Evolutionary conservation across 495 filamentous ascomycete genomes (phyloP).

Genomic region (Aspergillus affinis): DNA sequence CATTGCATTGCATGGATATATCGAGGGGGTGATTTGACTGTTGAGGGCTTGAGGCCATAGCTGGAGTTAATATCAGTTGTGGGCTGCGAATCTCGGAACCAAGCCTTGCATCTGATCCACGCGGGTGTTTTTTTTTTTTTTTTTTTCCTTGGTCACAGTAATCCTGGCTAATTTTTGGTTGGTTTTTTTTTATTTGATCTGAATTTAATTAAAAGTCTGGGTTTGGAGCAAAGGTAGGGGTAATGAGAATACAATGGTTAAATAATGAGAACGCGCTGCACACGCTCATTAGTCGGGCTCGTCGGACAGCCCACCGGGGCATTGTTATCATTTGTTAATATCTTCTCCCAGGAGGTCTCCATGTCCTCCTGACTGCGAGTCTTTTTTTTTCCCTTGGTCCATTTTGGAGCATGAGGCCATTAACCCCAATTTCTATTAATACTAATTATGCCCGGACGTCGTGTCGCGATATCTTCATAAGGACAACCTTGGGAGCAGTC

Average conservation of each 20-base stretch:
- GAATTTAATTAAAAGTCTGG: neutral
- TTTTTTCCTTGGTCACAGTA: neutral
- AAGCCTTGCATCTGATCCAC: slow-evolving; percentile 20
- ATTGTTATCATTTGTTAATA: neutral
- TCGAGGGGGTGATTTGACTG: too few relatives aligned
- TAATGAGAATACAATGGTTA: neutral
- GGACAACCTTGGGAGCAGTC: slow-evolving; percentile 2
- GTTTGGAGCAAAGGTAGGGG: neutral
- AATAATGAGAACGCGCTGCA: neutral
- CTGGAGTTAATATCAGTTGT: slow-evolving; percentile 5
- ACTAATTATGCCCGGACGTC: neutral
- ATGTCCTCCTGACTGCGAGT: neutral
- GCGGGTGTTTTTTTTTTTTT: slow-evolving; percentile 12
- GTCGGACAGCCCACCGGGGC: too few relatives aligned
- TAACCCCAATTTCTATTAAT: slow-evolving; percentile 3
- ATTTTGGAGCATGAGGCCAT: too few relatives aligned
- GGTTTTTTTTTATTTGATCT: slow-evolving; percentile 8
- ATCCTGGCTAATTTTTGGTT: slow-evolving; percentile 5
- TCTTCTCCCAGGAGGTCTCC: neutral
- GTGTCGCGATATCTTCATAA: neutral
- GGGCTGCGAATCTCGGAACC: slow-evolving; percentile 25
- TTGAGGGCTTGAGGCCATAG: too few relatives aligned
- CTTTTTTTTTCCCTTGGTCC: too few relatives aligned
- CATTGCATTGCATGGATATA: too few relatives aligned
- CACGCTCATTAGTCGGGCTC: neutral